Conservation (phyloP, 2,329 filamentous ascomycete species). For the Whalleya microplaca region DNA sequence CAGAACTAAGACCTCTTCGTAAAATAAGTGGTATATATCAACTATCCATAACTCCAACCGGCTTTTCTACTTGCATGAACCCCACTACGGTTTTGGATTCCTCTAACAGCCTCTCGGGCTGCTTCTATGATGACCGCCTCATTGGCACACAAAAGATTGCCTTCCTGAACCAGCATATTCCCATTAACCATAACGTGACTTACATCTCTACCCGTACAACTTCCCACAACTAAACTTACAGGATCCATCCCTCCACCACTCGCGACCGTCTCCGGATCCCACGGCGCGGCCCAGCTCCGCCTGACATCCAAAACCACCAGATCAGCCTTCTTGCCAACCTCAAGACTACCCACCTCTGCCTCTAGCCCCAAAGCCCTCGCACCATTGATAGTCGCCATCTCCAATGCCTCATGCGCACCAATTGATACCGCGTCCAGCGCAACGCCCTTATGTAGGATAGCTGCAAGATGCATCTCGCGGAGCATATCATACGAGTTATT, state of each 20-base stretch:
- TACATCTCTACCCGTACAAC: slow-evolving; percentile 17
- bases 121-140: slow-evolving; percentile 7
- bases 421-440: slow-evolving; percentile 46
- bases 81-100: slow-evolving; percentile 15
- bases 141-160: slow-evolving; percentile 2
- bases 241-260: slow-evolving; percentile 13
- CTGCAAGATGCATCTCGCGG: slow-evolving; percentile 56
- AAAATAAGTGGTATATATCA: too few species aligned
- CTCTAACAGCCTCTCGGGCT: slow-evolving; percentile 6
- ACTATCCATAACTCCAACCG: slow-evolving; percentile 13
- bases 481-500: slow-evolving; percentile 56
- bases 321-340: slow-evolving; percentile 48
- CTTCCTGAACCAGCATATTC: slow-evolving; percentile 9
- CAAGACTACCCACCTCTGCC: slow-evolving; percentile 41
- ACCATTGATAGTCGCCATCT: slow-evolving; percentile 56
- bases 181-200: slow-evolving; percentile 17
- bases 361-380: slow-evolving; percentile 51
- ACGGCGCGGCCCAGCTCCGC: slow-evolving; percentile 11
- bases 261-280: background rate
- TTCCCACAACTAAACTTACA: slow-evolving; percentile 12
- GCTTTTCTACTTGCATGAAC: slow-evolving; percentile 5
- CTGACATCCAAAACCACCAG: slow-evolving; percentile 35
- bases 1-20: too few species aligned
- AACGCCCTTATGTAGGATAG: slow-evolving; percentile 51
- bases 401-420: slow-evolving; percentile 49